Evolutionary conservation across 495 filamentous ascomycete genomes (phyloP), one percentile per base, ranked within the genome.

Genomic region (Aspergillus steynii): DNA sequence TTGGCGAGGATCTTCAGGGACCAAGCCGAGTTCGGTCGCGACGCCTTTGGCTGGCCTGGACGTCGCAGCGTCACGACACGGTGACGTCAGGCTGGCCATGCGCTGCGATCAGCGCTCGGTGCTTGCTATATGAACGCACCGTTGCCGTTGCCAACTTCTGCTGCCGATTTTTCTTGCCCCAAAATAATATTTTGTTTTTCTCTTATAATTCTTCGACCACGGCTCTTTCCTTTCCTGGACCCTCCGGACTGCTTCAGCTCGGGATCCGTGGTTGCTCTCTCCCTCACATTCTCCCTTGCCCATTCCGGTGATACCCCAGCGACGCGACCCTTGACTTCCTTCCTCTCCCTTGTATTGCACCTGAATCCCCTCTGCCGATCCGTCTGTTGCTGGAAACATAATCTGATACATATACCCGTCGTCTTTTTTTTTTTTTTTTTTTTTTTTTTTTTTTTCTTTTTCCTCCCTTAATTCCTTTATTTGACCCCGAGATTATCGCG

Each of bases 241-340:
- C 3, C 9, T 10, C 9, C 37, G 9, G 12, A 42, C 4, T 42
- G 37, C 37, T 42, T 12, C 37, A 8, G 9, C 14, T 14, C 37
- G 12, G 37, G 37, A 14, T 42, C 10, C 37, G 37, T 34, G 31
- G 59, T 53, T 42, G 25, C 32, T 47, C 42, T 53, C 47, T 47
- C 25, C 45, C 29, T 42, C 42, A 28, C 25, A 29, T 64, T 55
- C 31, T 56, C 53, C 58, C 37, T 50, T 45, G 20, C 37, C 54
- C 37, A 74, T 75, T 74, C 72, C 68, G 56, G 68, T 72, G 73
- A 78, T 78, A 76, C 74, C 75, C 70, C 56, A 62, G 60, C 55
- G 58, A 68, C 62, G 60, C 57, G 56, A 54, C 46, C 54, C 61
- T 52, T 61, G 29, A 25, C 46, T 50, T 34, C 15, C 27, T 29